These are phyloP conservation scores for Asterophora parasitica DNA, from an alignment of 768 basidiomycete species.

Conservation along the genomic window DNA sequence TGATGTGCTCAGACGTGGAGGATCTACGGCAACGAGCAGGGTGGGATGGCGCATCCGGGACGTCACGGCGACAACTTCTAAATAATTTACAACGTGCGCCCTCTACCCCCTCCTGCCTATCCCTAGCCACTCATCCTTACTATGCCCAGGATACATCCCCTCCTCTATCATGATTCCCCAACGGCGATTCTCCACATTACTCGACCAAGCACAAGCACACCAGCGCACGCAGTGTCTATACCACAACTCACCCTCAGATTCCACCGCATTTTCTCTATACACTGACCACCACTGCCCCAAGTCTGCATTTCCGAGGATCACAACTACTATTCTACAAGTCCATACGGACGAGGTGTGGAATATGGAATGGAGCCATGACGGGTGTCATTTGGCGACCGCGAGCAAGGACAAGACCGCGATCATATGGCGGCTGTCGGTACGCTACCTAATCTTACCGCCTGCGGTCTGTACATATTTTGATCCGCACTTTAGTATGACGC, in stretches of 20 bases:
- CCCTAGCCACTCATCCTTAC: slow-evolving; percentile 6
- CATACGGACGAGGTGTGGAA: slow-evolving; percentile 96
- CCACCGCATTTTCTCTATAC: slow-evolving; percentile 72
- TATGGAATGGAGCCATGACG: slow-evolving; percentile 92
- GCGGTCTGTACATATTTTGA: slow-evolving; percentile 3
- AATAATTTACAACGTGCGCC: slow-evolving; percentile 74
- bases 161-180: slow-evolving; percentile 91
- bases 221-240: slow-evolving; percentile 83
- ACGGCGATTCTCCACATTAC: slow-evolving; percentile 76
- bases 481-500: slow-evolving; percentile 11
- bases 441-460: slow-evolving; percentile 23
- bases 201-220: slow-evolving; percentile 78
- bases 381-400: slow-evolving; percentile 77
- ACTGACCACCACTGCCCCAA: slow-evolving; percentile 81
- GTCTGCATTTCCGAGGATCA: slow-evolving; percentile 77
- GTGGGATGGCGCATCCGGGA: slow-evolving; percentile 87
- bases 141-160: slow-evolving; percentile 71
- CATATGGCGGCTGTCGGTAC: slow-evolving; percentile 82
- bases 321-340: slow-evolving; percentile 78
- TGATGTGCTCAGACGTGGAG: slow-evolving; percentile 87
- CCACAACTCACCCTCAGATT: slow-evolving; percentile 66
- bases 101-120: background rate
- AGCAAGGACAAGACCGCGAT: slow-evolving; percentile 86
- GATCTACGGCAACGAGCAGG: slow-evolving; percentile 76
- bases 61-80: slow-evolving; percentile 74